phyloP scores from a whole-genome alignment of 2,329 filamentous ascomycete genomes.

The Aspergillus sp. region DNA sequence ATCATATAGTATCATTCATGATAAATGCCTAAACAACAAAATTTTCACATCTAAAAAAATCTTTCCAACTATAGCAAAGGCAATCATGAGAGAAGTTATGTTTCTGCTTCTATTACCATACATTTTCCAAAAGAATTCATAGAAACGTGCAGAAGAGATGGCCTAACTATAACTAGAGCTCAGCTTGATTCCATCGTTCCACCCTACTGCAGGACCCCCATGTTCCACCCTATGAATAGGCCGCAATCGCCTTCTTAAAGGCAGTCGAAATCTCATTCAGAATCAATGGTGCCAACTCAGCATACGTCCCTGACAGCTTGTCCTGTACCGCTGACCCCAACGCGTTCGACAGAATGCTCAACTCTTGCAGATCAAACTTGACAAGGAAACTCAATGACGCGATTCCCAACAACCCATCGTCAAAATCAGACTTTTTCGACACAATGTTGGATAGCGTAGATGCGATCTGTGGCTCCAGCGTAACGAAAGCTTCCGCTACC shows the following conservation, averaged over 20 bases:
- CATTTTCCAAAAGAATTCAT: accelerated
- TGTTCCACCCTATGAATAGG: neutral
- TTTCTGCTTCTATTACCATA: no score
- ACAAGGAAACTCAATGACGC: slow-evolving; percentile 21
- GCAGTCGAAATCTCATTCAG: slow-evolving; percentile 17
- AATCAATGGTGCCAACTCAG: slow-evolving; percentile 17
- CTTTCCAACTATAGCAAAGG: no score
- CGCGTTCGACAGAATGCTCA: slow-evolving; percentile 15
- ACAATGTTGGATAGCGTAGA: slow-evolving; percentile 22
- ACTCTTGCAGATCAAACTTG: slow-evolving; percentile 17
- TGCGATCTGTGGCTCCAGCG: slow-evolving; percentile 21
- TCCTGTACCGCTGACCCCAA: slow-evolving; percentile 16
- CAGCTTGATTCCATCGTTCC: no score
- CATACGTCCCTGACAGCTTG: slow-evolving; percentile 20
- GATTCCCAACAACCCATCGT: slow-evolving; percentile 20
- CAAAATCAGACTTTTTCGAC: slow-evolving; percentile 20
- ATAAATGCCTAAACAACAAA: no score
- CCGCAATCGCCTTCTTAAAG: slow-evolving; percentile 20
- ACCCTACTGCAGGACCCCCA: no score
- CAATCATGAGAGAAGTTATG: accelerated
- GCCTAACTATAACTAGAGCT: no score
- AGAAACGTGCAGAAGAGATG: no score
- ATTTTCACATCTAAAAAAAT: no score
- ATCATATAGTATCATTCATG: no score
- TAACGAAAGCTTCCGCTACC: slow-evolving; percentile 18